phyloP scores from a whole-genome alignment of 1,139 yeast genomes.

The Saccharomyces hybrid region DNA sequence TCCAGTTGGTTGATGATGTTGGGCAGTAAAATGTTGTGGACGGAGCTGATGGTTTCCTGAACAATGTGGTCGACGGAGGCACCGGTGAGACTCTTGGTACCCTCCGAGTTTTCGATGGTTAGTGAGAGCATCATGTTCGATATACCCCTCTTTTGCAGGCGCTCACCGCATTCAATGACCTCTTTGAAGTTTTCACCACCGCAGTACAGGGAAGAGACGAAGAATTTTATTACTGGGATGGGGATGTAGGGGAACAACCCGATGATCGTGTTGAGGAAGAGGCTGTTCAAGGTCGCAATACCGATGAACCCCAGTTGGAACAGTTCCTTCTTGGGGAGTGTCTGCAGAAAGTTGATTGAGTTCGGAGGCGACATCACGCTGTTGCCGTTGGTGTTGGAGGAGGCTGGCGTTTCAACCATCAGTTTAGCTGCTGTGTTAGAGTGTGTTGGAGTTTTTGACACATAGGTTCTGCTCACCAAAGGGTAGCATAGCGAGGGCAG shows the following conservation, averaged over 20 bases:
- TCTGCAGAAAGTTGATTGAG: slow-evolving; percentile 29
- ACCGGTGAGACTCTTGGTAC: slow-evolving; percentile 47
- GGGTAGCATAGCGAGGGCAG: neutral
- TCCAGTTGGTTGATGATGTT: slow-evolving; percentile 49
- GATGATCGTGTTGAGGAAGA: slow-evolving; percentile 52
- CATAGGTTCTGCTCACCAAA: neutral
- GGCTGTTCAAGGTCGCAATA: slow-evolving; percentile 54
- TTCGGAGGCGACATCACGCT: slow-evolving; percentile 15
- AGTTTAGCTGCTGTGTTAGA: neutral
- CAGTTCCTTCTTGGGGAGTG: slow-evolving; percentile 35
- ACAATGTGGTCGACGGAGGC: slow-evolving; percentile 49
- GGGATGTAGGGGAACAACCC: slow-evolving; percentile 73
- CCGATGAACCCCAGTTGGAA: slow-evolving; percentile 63
- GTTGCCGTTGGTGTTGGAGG: slow-evolving; percentile 1
- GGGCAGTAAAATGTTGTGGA: slow-evolving; percentile 64
- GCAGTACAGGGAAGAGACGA: slow-evolving; percentile 79
- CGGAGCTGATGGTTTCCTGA: slow-evolving; percentile 57
- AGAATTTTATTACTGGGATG: slow-evolving; percentile 54
- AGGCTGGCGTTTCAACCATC: neutral
- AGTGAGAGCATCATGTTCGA: slow-evolving; percentile 90
- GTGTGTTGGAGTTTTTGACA: neutral
- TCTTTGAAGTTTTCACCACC: slow-evolving; percentile 80
- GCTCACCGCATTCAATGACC: slow-evolving; percentile 61
- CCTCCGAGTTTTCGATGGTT: slow-evolving; percentile 90
- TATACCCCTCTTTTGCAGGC: slow-evolving; percentile 65